Conservation (phyloP, 2,329 filamentous ascomycete genomes). For the Ciborinia camelliae region DNA sequence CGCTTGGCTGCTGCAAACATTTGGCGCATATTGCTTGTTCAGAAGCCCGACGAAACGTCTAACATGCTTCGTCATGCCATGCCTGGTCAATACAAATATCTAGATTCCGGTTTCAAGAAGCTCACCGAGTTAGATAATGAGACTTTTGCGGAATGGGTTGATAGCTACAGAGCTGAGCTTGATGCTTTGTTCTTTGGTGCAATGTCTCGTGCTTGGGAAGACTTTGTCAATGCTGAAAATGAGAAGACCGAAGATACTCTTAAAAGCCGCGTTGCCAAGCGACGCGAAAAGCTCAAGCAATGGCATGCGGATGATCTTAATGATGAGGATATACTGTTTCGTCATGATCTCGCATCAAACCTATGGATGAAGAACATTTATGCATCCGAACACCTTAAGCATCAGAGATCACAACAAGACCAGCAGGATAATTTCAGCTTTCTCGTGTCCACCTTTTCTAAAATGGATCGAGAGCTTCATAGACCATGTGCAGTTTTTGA, state of each 20-base stretch:
- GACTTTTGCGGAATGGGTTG: constrained; percentile 83
- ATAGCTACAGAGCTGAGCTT: constrained; percentile 72
- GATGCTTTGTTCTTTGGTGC: constrained; percentile 79
- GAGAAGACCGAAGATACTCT: constrained; percentile 72
- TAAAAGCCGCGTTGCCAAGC: constrained; percentile 64
- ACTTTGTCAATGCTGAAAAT: constrained; percentile 82
- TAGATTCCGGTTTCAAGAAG: constrained; percentile 76
- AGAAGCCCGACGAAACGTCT: constrained; percentile 81
- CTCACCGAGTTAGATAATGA: constrained; percentile 86
- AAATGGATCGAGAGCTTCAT: constrained; percentile 73
- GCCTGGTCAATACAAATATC: constrained; percentile 63
- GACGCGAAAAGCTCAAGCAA: constrained; percentile 75
- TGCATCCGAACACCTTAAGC: constrained; percentile 84
- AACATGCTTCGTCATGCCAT: constrained; percentile 70
- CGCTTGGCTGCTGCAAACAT: constrained; percentile 76
- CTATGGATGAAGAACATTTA: constrained; percentile 97
- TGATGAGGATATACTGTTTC: constrained; percentile 67
- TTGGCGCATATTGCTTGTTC: constrained; percentile 88
- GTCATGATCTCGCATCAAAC: constrained; percentile 82
- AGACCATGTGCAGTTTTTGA: constrained; percentile 80
- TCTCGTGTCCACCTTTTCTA: constrained; percentile 69
- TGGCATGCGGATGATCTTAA: constrained; percentile 71
- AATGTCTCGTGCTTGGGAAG: constrained; percentile 81
- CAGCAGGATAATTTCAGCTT: constrained; percentile 86
- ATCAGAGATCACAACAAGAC: constrained; percentile 85